Evolutionary conservation across 495 filamentous ascomycete genomes (phyloP), one percentile per base, ranked within the genome.

Genomic region (Achaetomiella virescens): DNA sequence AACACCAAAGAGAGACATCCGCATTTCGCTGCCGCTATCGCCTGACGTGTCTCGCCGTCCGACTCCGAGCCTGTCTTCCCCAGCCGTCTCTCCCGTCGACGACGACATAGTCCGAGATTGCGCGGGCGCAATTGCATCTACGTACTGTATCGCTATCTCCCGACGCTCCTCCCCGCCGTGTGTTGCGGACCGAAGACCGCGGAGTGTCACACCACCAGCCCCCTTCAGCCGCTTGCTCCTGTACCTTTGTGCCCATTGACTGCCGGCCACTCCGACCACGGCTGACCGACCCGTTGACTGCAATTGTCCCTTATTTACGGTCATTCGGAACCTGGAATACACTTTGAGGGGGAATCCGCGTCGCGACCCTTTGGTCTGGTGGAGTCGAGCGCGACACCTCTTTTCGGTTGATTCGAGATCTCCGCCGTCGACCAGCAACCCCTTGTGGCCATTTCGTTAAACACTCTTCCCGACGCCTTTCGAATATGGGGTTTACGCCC

Each of bases 401-500:
- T 43, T 53, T 52, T n/a, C 37, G 17, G 22, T 36, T 9, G 4
- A 18, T 24, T 41, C 33, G 21, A 29, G 27, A 12, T 31, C 8
- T 42, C 11, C 29, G 27, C 21, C 43, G 45, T 36, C 40, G 25
- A 33, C 25, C 45, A 29, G 44, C 44, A 20, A 29, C 11, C 35
- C 31, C 20, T 20, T 48, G 17, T 20, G n/a, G n/a, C n/a, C n/a
- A n/a, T n/a, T 40, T 25, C 4, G 36, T 42, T 18, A 42, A 24
- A 22, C 36, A 20, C 18, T 27, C 52, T 44, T 36, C 4, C 20
- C 18, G 48, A 50, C 47, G 20, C 9, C 29, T 20, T 12, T 27
- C 21, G 51, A 61, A 50, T 40, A 61, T 61, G 59, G 52, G 48
- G 46, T 6, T 51, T 57, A 41, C 41, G 29, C 43, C 44, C 38